phyloP scores from a whole-genome alignment of 2,329 filamentous ascomycete species.

The Zalaria sp. region DNA sequence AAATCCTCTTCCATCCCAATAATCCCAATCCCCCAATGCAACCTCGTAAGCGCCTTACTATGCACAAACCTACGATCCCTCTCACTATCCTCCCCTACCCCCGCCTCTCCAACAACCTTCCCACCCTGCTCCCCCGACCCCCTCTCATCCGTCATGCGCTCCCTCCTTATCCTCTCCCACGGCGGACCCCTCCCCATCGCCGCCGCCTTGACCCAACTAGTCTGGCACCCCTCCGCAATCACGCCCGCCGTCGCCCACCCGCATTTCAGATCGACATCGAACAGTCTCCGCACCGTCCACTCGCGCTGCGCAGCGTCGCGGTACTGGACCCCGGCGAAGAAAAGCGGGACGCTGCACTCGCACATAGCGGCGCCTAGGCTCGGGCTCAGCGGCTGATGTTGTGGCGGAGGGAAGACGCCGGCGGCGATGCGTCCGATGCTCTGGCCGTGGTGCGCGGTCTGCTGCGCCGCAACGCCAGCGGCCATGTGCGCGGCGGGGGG shows the following conservation, averaged over 20 bases:
- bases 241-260: slow-evolving; percentile 77
- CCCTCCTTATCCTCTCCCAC: slow-evolving; percentile 38
- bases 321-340: slow-evolving; percentile 76
- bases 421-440: slow-evolving; percentile 31
- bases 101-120: slow-evolving; percentile 12
- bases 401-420: slow-evolving; percentile 40
- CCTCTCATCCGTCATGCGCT: slow-evolving; percentile 13
- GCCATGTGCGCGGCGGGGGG: slow-evolving; percentile 82
- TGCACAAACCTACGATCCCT: slow-evolving; percentile 42
- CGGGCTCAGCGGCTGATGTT: slow-evolving; percentile 52
- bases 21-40: slow-evolving; percentile 66
- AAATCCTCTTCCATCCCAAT: slow-evolving; percentile 68
- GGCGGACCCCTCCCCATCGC: slow-evolving; percentile 61
- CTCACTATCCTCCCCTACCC: slow-evolving; percentile 12
- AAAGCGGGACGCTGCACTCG: slow-evolving; percentile 68
- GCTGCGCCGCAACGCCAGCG: slow-evolving; percentile 58
- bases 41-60: slow-evolving; percentile 46
- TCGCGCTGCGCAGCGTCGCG: slow-evolving; percentile 56
- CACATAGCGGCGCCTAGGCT: slow-evolving; percentile 67
- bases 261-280: slow-evolving; percentile 63
- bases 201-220: slow-evolving; percentile 64
- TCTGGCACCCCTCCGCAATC: slow-evolving; percentile 74
- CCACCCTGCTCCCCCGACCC: slow-evolving; percentile 17
- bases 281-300: slow-evolving; percentile 63
- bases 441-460: slow-evolving; percentile 24